Evolutionary conservation across 768 basidiomycete genomes (phyloP), one percentile per base, ranked within the genome.

Genomic region (Tremella fuciformis): DNA sequence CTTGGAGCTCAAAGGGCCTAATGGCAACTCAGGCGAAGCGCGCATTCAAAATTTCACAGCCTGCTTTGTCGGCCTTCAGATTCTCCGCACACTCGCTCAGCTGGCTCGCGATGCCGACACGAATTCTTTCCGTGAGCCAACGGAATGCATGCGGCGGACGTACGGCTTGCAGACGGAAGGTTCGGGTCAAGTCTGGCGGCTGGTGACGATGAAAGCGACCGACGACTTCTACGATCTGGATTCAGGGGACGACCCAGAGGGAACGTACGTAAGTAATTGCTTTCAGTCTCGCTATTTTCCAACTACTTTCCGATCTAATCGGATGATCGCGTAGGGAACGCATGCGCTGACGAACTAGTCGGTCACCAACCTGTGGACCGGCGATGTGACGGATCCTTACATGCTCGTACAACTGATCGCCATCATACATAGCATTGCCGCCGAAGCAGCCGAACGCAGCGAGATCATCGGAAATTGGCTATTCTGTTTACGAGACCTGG

Each of bases 401-500:
- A 2, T 7, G 4, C 26, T 50, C 9, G 7, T 50, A 8, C 8
- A 22, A 3, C 48, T 50, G 8, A 8, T 6, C 15, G 22, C 8
- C 22, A 22, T 22, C 22, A 8, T 50, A 15, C 48, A 25, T 22
- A 21, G 8, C 7, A 25, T 50, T 7, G 21, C 21, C 9, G 48
- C 21, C 24, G 3, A 50, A 22, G 21, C 21, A 15, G 26, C 26
- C 15, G 48, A 19, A 26, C 8, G 48, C 4, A 21, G 24, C 15
- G 48, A 50, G 48, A 21, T 50, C 48, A 50, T 50, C 48, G 48
- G 48, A 6, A 50, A 50, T 26, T 50, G 48, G 48, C 48, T 50
- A 50, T 50, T 11, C 19, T 50, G 48, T 21, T 21, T 50, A 3
- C 48, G 48, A 6, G 48, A 50, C 24, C 48, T n/a, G n/a, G n/a